Evolutionary conservation across 306 rosid genomes (phyloP).

Genomic region (Medicago arabica): DNA sequence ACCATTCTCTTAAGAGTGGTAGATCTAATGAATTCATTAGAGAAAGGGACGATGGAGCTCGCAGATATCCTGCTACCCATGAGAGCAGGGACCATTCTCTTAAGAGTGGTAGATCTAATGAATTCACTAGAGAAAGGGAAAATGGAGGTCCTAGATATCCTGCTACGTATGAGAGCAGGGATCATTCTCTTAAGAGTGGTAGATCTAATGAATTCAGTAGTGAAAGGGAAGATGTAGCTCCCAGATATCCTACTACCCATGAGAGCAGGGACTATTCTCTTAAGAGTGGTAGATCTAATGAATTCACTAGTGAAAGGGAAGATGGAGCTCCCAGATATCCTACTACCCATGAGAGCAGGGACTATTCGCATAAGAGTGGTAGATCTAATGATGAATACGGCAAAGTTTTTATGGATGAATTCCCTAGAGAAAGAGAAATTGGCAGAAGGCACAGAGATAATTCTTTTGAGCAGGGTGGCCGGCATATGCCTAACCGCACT

Average conservation of each 20-base stretch:
- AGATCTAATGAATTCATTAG: slow-evolving; percentile 62
- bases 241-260: slow-evolving; percentile 58
- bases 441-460: slow-evolving; percentile 72
- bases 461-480: slow-evolving; percentile 71
- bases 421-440: slow-evolving; percentile 69
- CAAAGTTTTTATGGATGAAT: slow-evolving; percentile 63
- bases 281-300: slow-evolving; percentile 71
- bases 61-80: slow-evolving; percentile 58
- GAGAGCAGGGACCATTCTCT: slow-evolving; percentile 62
- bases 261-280: slow-evolving; percentile 61
- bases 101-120: slow-evolving; percentile 72
- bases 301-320: slow-evolving; percentile 58
- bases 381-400: slow-evolving; percentile 67
- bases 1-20: slow-evolving; percentile 64
- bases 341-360: slow-evolving; percentile 57
- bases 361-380: slow-evolving; percentile 64
- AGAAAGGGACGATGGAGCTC: slow-evolving; percentile 63
- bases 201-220: slow-evolving; percentile 58
- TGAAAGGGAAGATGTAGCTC: slow-evolving; percentile 64
- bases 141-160: slow-evolving; percentile 68
- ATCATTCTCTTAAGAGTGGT: slow-evolving; percentile 64
- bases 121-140: slow-evolving; percentile 59
- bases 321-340: slow-evolving; percentile 69
- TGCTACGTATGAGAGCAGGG: slow-evolving; percentile 56
- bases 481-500: slow-evolving; percentile 59